Evolutionary conservation across 176 grass and related monocot species (phyloP).

Genomic region (Hordeum marinum): DNA sequence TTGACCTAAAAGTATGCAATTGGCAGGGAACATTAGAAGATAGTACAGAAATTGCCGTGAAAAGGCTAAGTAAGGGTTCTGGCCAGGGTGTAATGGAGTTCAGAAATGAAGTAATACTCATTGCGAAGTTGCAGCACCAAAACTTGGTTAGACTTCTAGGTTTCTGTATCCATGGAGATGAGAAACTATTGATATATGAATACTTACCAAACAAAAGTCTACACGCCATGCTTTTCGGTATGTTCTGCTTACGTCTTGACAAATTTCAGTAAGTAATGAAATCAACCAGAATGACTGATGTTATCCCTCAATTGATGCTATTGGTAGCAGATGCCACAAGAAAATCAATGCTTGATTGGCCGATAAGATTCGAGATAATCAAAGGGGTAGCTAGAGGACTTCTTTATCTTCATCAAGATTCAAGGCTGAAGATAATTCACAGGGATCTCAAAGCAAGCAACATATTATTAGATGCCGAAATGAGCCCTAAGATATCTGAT

Average conservation of each 20-base stretch:
- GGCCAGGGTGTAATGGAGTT: background rate
- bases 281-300: background rate
- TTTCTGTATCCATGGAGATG: constrained; percentile 17
- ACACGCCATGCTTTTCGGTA: constrained; percentile 16
- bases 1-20: background rate
- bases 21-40: background rate
- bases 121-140: constrained; percentile 12
- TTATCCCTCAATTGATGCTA: background rate
- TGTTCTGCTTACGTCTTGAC: background rate
- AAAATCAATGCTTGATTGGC: constrained; percentile 13
- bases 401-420: constrained; percentile 59
- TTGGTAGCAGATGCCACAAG: background rate
- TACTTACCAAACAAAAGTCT: constrained; percentile 25
- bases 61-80: constrained; percentile 15
- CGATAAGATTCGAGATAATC: constrained; percentile 40
- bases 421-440: constrained; percentile 28
- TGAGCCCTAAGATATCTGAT: constrained; percentile 34
- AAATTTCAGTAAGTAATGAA: background rate
- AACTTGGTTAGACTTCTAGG: constrained; percentile 17
- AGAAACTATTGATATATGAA: constrained; percentile 23
- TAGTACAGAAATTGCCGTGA: background rate
- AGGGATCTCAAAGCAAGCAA: constrained; percentile 32
- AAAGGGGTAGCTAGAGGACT: constrained; percentile 39
- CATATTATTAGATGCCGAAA: constrained; percentile 24
- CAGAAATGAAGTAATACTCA: constrained; percentile 20